Conservation (phyloP, 2,329 filamentous ascomycete species). For the Claviceps citrina region DNA sequence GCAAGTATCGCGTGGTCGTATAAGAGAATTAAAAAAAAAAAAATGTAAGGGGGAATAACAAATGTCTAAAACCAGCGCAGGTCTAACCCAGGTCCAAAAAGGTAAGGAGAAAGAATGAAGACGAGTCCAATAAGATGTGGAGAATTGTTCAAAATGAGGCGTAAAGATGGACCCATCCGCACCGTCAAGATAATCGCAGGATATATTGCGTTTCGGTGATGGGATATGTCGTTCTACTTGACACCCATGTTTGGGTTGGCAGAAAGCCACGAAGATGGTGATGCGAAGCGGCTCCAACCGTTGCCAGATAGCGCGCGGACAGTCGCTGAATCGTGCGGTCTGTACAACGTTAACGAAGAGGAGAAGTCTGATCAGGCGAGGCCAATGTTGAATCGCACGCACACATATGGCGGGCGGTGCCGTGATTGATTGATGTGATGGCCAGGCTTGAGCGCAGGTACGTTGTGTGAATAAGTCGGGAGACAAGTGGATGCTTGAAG, state of each 20-base stretch:
- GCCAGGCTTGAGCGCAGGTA: neutral
- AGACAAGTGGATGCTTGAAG: neutral
- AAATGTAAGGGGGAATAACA: slow-evolving; percentile 10
- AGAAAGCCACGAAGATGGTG: neutral
- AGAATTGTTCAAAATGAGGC: slow-evolving; percentile 1
- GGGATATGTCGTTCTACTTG: slow-evolving; percentile 8
- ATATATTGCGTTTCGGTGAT: slow-evolving; percentile 5
- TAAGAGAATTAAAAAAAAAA: slow-evolving; percentile 10
- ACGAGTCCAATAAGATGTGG: slow-evolving; percentile 5
- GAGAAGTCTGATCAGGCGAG: slow-evolving; percentile 1
- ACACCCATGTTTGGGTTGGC: slow-evolving; percentile 9
- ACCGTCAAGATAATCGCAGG: slow-evolving; percentile 7
- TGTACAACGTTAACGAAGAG: slow-evolving; percentile 2
- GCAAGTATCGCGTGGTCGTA: slow-evolving; percentile 9
- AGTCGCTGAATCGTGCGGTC: slow-evolving; percentile 2
- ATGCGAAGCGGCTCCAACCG: slow-evolving; percentile 1
- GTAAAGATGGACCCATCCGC: slow-evolving; percentile 13
- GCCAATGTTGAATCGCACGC: neutral
- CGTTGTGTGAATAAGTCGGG: neutral
- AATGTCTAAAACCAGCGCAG: slow-evolving; percentile 23
- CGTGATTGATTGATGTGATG: neutral
- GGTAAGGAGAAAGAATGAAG: slow-evolving; percentile 12
- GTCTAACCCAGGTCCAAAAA: slow-evolving; percentile 23
- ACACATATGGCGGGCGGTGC: neutral
- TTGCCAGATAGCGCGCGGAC: slow-evolving; percentile 3